Evolutionary conservation across 352 stramenopile genomes (phyloP), one percentile per base, ranked within the genome.

Genomic region (Phytophthora chlamydospora): DNA sequence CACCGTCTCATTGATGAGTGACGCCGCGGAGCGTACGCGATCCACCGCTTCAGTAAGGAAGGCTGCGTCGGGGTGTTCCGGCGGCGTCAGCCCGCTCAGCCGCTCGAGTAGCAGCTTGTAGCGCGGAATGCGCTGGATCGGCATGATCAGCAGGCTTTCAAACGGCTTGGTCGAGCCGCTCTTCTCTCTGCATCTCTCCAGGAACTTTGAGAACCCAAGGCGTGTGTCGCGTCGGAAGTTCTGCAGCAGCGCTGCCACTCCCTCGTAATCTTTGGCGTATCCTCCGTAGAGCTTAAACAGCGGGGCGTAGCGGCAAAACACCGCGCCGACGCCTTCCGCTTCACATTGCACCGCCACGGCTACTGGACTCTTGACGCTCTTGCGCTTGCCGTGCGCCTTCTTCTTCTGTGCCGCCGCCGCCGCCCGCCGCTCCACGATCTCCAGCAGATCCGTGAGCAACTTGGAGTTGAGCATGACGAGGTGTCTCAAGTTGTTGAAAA

Each of bases 21-120:
- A 86, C 4, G 88, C 87, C 0, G 86, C 78, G 35, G 73, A 57
- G 39, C 76, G 77, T 38, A 95, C 70, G 6, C 84, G 68, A 10
- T 69, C 58, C 16, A 93, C 83, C 0, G 87, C 85, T 39, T 86
- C 73, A 1, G 53, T 67, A 14, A 97, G 61, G 24, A 85, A 88
- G 1, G 55, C 39, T n/a, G 80, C 68, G 35, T 97, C 88, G 0
- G 71, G 66, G 47, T 96, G 80, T 9, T 70, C 73, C 3, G 53
- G 39, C 0, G 60, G 61, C 0, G 92, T 97, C 54, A 90, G 72
- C 58, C 96, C 73, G 19, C 78, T 71, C 5, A 97, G 68, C 8
- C 87, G 74, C 61, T 95, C 76, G 0, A 98, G 64, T 4, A 97
- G 64, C 27, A 98, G 52, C 44, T 97, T 96, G 69, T 98, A 98